Evolutionary conservation across 352 stramenopile genomes (phyloP).

Genomic region (Pythium volutum): DNA sequence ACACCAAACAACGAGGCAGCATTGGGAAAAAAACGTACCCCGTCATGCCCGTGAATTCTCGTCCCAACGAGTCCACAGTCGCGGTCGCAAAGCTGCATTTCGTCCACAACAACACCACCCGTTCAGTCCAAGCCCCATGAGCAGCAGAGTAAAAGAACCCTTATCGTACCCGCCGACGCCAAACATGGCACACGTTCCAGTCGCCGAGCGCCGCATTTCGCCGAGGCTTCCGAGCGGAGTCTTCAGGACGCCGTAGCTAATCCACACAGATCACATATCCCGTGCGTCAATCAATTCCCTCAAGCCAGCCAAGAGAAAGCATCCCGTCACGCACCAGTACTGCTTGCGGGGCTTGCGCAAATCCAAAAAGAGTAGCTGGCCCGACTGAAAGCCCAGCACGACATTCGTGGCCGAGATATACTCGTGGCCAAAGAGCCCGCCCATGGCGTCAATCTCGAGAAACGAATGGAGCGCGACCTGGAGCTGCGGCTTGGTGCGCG

Average conservation of each 20-base stretch:
- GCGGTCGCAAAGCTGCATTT: constrained; percentile 20
- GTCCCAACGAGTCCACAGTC: background rate
- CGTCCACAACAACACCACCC: background rate
- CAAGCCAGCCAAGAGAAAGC: background rate
- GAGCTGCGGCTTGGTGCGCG: constrained; percentile 28
- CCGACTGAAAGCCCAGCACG: constrained; percentile 64
- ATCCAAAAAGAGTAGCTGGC: constrained; percentile 62
- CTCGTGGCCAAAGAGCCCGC: constrained; percentile 72
- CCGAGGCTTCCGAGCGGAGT: constrained; percentile 43
- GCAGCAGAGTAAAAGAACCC: too few species aligned
- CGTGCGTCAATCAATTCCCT: too few species aligned
- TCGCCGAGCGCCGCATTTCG: constrained; percentile 55
- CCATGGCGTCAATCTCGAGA: constrained; percentile 26
- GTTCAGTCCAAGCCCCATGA: too few species aligned
- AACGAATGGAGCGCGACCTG: constrained; percentile 18
- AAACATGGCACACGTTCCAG: constrained; percentile 55
- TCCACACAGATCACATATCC: background rate
- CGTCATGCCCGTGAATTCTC: constrained; percentile 4
- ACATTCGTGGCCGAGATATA: constrained; percentile 52
- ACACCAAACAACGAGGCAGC: too few species aligned
- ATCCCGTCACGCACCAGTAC: constrained; percentile 35
- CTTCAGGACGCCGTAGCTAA: constrained; percentile 48
- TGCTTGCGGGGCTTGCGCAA: constrained; percentile 49
- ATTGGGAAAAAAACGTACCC: constrained; percentile 4
- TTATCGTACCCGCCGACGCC: constrained; percentile 59